These are phyloP conservation scores for baker's yeast (Saccharomyces cerevisiae) DNA, from an alignment of 805 yeast genomes.

Conservation along the genomic window DNA sequence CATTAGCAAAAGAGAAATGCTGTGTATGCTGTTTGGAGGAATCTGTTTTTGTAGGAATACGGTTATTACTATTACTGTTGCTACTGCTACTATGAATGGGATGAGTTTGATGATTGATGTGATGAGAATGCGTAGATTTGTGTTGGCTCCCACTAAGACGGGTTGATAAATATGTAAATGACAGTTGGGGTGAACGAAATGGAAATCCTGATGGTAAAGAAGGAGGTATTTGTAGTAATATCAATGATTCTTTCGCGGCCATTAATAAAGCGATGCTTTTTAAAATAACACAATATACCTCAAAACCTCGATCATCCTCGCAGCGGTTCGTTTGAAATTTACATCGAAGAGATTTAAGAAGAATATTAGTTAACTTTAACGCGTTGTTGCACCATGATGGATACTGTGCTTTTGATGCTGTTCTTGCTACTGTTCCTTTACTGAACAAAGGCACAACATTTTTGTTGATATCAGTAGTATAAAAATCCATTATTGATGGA, in stretches of 20 bases:
- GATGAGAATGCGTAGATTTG: neutral
- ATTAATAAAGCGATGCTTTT: neutral
- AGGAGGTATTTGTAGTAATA: neutral
- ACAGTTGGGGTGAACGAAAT: neutral
- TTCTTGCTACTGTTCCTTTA: neutral
- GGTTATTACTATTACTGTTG: neutral
- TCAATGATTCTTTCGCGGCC: neutral
- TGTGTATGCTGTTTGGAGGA: neutral
- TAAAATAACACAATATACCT: neutral
- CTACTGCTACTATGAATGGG: neutral
- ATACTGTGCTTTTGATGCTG: neutral
- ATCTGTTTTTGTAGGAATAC: neutral
- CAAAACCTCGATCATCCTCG: neutral
- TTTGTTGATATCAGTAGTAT: neutral
- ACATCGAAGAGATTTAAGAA: neutral
- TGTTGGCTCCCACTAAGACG: neutral
- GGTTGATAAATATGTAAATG: neutral
- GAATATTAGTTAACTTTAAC: neutral
- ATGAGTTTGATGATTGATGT: neutral
- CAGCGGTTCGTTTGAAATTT: neutral
- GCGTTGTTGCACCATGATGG: neutral
- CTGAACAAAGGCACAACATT: neutral
- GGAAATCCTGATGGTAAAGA: neutral
- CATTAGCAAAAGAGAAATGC: neutral
- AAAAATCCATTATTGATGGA: neutral